Evolutionary conservation across 805 yeast genomes (phyloP), one percentile per base, ranked within the genome.

Genomic region (Lipomyces anomalus): DNA sequence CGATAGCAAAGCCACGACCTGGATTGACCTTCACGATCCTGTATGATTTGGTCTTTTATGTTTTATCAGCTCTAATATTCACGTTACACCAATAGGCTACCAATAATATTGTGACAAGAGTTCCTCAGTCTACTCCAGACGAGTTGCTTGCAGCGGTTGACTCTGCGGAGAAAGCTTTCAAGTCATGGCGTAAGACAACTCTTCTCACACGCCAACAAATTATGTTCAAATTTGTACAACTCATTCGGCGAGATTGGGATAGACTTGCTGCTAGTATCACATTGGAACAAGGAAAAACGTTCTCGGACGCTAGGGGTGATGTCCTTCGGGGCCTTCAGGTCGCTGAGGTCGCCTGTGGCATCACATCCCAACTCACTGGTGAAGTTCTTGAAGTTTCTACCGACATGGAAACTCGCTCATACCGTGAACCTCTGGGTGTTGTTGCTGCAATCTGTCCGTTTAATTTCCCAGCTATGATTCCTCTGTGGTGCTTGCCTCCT

Each of bases 391-490:
- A 80, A 59, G 88, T 82, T 16, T 75, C 86, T 26, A 68, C 73
- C 16, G 84, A 80, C 57, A 82, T 82, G 88, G 87, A 82, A 61
- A 82, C 89, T 24, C 73, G 79, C 57, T 79, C 80, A 84, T 79
- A 76, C 60, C 75, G 88, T 57, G 82, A 78, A 62, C 59, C 59
- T 4, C 38, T 51, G 51, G 90, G 90, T 26, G 84, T 82, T 5
- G 76, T 82, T 48, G 87, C 82, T 13, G 82, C 88, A 21, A 83
- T 82, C 58, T 78, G 83, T 53, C 90, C 90, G 18, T 82, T 82
- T 70, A 82, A 82, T 68, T 82, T 82, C 76, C 90, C 90, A 22
- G 89, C 86, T 36, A 82, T 82, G 90, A 84, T 84, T 56, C 82
- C 82, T 6, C 69, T 79, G 56, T 79, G 84, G 84, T 72, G 80